phyloP scores from a whole-genome alignment of 805 yeast species.

The Torulaspora gathmanii region DNA sequence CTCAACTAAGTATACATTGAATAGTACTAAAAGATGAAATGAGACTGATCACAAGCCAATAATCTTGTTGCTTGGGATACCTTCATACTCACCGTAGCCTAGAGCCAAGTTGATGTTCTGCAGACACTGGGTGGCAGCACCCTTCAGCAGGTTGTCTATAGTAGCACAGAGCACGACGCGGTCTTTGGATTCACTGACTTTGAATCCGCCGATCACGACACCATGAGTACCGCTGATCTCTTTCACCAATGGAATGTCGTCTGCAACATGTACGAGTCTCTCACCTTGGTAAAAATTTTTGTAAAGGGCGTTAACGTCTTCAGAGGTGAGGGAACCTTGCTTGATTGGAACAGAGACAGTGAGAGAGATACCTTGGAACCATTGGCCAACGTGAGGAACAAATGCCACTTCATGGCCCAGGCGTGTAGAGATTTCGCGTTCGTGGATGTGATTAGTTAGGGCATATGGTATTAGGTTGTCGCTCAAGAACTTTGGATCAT shows the following conservation, averaged over 20 bases:
- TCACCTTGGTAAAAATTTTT: slow-evolving; percentile 87
- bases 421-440: slow-evolving; percentile 80
- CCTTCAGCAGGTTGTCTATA: slow-evolving; percentile 91
- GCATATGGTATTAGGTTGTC: slow-evolving; percentile 93
- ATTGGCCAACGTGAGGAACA: slow-evolving; percentile 95
- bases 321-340: slow-evolving; percentile 58
- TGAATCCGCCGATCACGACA: slow-evolving; percentile 92
- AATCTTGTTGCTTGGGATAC: slow-evolving; percentile 73
- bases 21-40: neutral
- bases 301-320: slow-evolving; percentile 70
- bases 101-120: slow-evolving; percentile 90
- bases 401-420: slow-evolving; percentile 79
- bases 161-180: slow-evolving; percentile 94
- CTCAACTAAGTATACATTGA: neutral
- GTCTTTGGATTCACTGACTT: slow-evolving; percentile 80
- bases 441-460: slow-evolving; percentile 95
- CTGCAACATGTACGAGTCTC: slow-evolving; percentile 74
- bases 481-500: slow-evolving; percentile 67
- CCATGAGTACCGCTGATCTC: slow-evolving; percentile 94
- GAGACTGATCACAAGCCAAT: neutral
- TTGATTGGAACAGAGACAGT: slow-evolving; percentile 88
- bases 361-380: slow-evolving; percentile 98
- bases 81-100: slow-evolving; percentile 91
- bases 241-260: slow-evolving; percentile 89
- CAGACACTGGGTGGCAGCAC: slow-evolving; percentile 97